Base-by-base conservation (phyloP, 352 stramenopile species). In the Pythium guiyangense region DNA sequence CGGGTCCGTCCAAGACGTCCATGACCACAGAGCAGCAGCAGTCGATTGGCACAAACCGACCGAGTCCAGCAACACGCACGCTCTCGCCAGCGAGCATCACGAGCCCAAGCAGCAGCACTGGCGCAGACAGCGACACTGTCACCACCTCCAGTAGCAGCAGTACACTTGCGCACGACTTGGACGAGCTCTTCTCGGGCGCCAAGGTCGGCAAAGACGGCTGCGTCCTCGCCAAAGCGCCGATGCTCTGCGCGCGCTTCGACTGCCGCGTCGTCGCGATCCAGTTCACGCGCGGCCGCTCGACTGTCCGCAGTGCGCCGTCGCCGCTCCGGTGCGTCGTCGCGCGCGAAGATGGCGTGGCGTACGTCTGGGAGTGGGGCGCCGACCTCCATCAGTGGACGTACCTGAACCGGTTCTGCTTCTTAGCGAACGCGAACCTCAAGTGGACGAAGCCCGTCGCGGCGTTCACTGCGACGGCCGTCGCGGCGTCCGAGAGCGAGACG, bases 311-410 rank as follows among this genome's bases (percentile, higher is more conserved):
- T 4, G 26, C 35, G 54, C 52, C 25, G 26, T 50, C 72, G 37
- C 57, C 66, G 34, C 66, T 95, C 59, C 71, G 86, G 37, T 95
- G 84, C 60, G 61, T 95, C 0, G 73, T 93, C 27, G 82, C 83
- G 11, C 69, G 79, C 18, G 77, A 91, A 52, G 86, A 95, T 55
- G 86, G 86, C 26, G 77, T 87, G 69, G 81, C 74, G 37, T 92
- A 85, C 64, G 54, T 94, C 20, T 95, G 86, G 86, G 84, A 96
- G 49, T 96, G 86, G 86, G 74, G 84, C 42, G 67, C 62, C 8
- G 84, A 96, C 62, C 59, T 91, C 39, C 73, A 83, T 52, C 75
- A 84, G 52, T 96, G 84, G 86, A 84, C 77, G 11, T 96, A 86
- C 70, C 60, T 94, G 15, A 96, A 93, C 62, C 67, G 71, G 35